Evolutionary conservation across 495 filamentous ascomycete species (phyloP).

Genomic region (Terfezia boudieri): DNA sequence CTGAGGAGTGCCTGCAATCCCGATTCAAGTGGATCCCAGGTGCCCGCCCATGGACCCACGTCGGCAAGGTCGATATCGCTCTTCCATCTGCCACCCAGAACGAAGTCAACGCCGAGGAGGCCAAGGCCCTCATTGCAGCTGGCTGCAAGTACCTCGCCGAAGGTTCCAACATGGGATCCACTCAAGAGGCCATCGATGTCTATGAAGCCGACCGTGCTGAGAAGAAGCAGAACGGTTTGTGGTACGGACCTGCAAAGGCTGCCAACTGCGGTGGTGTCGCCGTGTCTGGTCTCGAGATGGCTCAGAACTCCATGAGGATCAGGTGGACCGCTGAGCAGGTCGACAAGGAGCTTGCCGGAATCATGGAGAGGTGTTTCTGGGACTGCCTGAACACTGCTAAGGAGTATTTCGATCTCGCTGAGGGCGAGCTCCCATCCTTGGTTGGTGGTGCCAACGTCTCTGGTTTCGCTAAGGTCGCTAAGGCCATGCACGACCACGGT

Average conservation of each 20-base stretch:
- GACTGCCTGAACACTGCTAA: conserved; percentile 75
- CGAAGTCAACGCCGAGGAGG: conserved; percentile 81
- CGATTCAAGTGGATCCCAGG: conserved; percentile 77
- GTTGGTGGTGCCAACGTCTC: conserved; percentile 93
- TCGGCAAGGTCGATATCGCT: conserved; percentile 70
- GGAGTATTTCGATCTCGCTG: conserved; percentile 53
- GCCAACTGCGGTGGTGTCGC: conserved; percentile 96
- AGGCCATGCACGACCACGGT: conserved; percentile 87
- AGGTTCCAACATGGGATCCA: conserved; percentile 97
- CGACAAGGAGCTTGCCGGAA: conserved; percentile 71
- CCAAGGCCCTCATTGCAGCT: conserved; percentile 48
- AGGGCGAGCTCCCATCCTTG: conserved; percentile 70
- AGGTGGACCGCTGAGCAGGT: conserved; percentile 77
- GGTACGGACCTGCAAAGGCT: conserved; percentile 93
- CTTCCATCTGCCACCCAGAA: conserved; percentile 93
- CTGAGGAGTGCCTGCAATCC: conserved; percentile 28
- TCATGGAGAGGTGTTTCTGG: conserved; percentile 88
- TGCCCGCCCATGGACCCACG: conserved; percentile 75
- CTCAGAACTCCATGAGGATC: conserved; percentile 78
- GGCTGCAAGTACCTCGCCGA: conserved; percentile 81
- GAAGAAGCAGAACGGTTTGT: conserved; percentile 44
- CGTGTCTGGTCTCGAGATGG: conserved; percentile 96
- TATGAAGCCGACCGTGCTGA: conserved; percentile 68
- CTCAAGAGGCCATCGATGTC: conserved; percentile 78
- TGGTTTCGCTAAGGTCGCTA: conserved; percentile 87